These are phyloP conservation scores for Hortaea sp. DNA, from an alignment of 2,329 filamentous ascomycete species.

Conservation along the genomic window DNA sequence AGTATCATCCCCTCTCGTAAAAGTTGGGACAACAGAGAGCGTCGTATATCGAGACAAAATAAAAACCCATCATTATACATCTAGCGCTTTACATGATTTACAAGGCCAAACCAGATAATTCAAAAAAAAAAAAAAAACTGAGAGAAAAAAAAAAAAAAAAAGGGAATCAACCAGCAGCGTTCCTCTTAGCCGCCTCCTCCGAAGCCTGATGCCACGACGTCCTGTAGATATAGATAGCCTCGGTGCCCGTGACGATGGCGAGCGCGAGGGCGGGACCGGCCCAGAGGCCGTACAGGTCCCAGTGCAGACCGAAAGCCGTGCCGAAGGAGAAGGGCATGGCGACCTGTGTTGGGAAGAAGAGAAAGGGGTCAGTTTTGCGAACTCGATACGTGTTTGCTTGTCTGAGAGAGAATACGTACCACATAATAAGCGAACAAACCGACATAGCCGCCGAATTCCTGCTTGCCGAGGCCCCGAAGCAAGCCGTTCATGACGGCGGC, in stretches of 20 bases:
- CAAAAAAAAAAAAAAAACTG: too few relatives aligned
- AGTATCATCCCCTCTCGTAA: too few relatives aligned
- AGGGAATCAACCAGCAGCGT: conserved; percentile 20
- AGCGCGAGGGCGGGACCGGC: conserved; percentile 53
- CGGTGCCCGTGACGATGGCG: conserved; percentile 46
- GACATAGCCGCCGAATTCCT: conserved; percentile 81
- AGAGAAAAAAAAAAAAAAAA: too few relatives aligned
- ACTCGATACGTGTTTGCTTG: too few relatives aligned
- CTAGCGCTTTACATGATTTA: too few relatives aligned
- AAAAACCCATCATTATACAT: too few relatives aligned
- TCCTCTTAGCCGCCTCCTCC: conserved; percentile 49
- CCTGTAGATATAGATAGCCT: conserved; percentile 46
- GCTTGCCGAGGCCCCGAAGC: conserved; percentile 75
- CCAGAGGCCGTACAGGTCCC: conserved; percentile 77
- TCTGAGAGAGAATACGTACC: conserved; percentile 19
- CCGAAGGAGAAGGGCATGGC: conserved; percentile 76
- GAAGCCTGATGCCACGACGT: conserved; percentile 51
- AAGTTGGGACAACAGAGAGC: too few relatives aligned
- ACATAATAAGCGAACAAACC: conserved; percentile 81
- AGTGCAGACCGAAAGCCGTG: conserved; percentile 64
- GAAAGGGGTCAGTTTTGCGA: neutral
- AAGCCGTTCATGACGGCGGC: conserved; percentile 74
- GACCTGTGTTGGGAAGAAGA: conserved; percentile 29
- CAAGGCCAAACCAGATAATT: too few relatives aligned
- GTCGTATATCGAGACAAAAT: too few relatives aligned